A percentile compares a stretch with the other conserved stretches of the same genome.
phyloP scores from a whole-genome alignment of 768 basidiomycete species.

The Tulasnella sp. region DNA sequence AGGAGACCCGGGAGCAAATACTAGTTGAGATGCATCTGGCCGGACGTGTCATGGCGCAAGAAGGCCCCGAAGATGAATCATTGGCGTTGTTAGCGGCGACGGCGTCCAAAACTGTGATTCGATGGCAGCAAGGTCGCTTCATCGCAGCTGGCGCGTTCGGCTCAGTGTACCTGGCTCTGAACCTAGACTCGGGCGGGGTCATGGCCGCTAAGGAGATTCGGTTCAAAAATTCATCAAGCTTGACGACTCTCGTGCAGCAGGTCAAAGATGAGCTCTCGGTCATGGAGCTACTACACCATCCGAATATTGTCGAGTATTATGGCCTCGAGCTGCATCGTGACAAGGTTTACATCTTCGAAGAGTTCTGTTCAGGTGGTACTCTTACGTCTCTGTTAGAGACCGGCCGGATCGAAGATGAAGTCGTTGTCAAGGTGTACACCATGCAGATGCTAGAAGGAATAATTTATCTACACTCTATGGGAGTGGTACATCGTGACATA shows the following conservation, averaged over 20 bases:
- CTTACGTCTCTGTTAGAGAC: conserved; percentile 79
- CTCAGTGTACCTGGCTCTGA: conserved; percentile 97
- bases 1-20: conserved; percentile 46
- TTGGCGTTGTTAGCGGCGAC: conserved; percentile 90
- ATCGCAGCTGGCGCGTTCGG: conserved; percentile 99
- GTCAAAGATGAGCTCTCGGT: conserved; percentile 94
- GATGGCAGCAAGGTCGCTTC: conserved; percentile 97
- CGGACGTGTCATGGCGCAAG: conserved; percentile 88
- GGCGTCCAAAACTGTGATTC: conserved; percentile 88
- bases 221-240: conserved; percentile 82
- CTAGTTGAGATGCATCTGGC: conserved; percentile 62
- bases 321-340: conserved; percentile 98
- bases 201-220: conserved; percentile 99
- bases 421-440: conserved; percentile 88
- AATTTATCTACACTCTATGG: conserved; percentile 83
- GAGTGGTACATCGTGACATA: conserved; percentile 91
- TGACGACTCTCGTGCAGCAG: conserved; percentile 79
- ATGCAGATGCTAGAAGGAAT: conserved; percentile 95
- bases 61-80: conserved; percentile 87
- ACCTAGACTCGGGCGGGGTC: conserved; percentile 85
- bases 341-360: conserved; percentile 98
- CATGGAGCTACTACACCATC: conserved; percentile 97
- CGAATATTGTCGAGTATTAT: conserved; percentile 96
- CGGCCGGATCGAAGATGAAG: conserved; percentile 93
- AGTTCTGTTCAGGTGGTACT: conserved; percentile 95